phyloP scores from a whole-genome alignment of 257 asterid genomes.

The Gentiana straminea region DNA sequence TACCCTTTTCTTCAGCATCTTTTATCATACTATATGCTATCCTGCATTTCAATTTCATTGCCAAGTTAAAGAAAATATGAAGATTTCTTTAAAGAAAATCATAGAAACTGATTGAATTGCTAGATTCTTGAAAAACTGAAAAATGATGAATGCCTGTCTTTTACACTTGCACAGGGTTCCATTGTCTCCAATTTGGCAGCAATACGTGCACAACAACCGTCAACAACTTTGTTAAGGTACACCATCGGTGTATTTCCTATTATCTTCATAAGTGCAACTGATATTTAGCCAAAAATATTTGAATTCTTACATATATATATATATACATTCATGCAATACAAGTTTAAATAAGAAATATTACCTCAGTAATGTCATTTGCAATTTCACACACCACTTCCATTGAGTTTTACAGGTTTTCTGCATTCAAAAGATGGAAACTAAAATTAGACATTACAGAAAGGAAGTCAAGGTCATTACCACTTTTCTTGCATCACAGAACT shows the following conservation, averaged over 20 bases:
- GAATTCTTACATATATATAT: background rate
- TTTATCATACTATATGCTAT: conserved; percentile 37
- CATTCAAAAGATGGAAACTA: conserved; percentile 2
- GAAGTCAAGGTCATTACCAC: no score
- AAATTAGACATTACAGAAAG: no score
- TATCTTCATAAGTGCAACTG: conserved; percentile 8
- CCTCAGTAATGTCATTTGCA: conserved; percentile 32
- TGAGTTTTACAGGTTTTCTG: conserved; percentile 7
- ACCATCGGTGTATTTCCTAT: conserved; percentile 46
- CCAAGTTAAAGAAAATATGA: background rate
- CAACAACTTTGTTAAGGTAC: conserved; percentile 30
- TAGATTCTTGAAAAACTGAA: no score
- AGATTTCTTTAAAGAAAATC: background rate
- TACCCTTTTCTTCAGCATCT: conserved; percentile 46
- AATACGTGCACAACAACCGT: conserved; percentile 30
- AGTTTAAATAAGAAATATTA: conserved; percentile 6
- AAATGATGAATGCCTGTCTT: conserved; percentile 24
- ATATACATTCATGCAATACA: background rate
- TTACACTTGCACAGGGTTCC: conserved; percentile 40
- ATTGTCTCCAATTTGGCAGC: conserved; percentile 41
- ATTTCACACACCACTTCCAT: conserved; percentile 24
- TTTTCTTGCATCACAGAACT: no score
- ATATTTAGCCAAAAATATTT: background rate
- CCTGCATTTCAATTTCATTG: conserved; percentile 14
- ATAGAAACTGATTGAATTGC: background rate